Conservation (phyloP, 2,329 filamentous ascomycete species). For the Trichoderma pleuroti region DNA sequence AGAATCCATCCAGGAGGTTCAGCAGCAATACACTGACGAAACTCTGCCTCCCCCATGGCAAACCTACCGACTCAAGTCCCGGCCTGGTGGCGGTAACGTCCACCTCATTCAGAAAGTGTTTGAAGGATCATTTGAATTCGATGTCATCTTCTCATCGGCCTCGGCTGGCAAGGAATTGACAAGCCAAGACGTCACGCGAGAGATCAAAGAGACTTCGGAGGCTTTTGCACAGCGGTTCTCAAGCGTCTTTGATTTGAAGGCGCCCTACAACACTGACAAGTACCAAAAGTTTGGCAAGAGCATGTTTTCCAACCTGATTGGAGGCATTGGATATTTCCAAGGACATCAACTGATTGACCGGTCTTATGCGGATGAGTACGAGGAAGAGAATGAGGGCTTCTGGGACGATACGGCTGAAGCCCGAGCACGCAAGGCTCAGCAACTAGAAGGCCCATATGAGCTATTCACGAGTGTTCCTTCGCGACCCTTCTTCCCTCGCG, state of each 20-base stretch:
- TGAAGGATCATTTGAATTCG: conserved; percentile 86
- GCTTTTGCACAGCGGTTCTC: conserved; percentile 73
- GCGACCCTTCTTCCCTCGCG: conserved; percentile 90
- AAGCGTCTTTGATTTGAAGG: conserved; percentile 61
- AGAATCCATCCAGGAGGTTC: conserved; percentile 46
- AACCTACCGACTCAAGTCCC: conserved; percentile 73
- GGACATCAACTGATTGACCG: conserved; percentile 85
- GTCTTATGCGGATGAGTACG: conserved; percentile 87
- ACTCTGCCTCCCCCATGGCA: conserved; percentile 81
- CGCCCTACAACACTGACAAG: conserved; percentile 70
- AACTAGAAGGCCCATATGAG: conserved; percentile 77
- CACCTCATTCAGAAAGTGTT: conserved; percentile 92
- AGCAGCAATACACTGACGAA: conserved; percentile 49
- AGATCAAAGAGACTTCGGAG: conserved; percentile 63
- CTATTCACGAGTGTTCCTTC: conserved; percentile 91
- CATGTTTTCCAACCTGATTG: conserved; percentile 90
- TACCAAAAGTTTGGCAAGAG: conserved; percentile 80
- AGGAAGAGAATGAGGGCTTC: conserved; percentile 92
- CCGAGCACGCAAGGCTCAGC: conserved; percentile 62
- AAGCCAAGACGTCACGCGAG: conserved; percentile 63
- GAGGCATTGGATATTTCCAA: conserved; percentile 93
- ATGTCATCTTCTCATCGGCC: conserved; percentile 81
- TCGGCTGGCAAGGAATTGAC: conserved; percentile 57
- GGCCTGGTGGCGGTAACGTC: conserved; percentile 68
- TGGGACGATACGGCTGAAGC: conserved; percentile 89